A percentile compares a stretch with the other conserved stretches of the same genome.
phyloP scores from a whole-genome alignment of 345 rosid species.

The Excoecaria cochinchinensis region DNA sequence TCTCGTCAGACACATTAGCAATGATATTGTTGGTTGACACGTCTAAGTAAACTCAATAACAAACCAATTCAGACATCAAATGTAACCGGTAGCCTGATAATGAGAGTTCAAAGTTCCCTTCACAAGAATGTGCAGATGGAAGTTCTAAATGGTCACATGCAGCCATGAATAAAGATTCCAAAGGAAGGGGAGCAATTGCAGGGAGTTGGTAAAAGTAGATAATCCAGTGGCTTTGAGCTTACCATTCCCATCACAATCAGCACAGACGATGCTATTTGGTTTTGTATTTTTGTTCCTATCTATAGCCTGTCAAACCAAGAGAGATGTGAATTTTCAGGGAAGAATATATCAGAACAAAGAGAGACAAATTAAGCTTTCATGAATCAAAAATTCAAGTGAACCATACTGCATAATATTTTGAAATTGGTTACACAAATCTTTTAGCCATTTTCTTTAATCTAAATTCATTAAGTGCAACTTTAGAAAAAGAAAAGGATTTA shows the following conservation, averaged over 20 bases:
- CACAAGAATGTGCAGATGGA: background rate
- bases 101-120: background rate
- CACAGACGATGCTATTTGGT: conserved; percentile 60
- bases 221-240: background rate
- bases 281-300: conserved; percentile 37
- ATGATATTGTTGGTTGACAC: background rate
- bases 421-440: background rate
- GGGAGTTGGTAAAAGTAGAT: background rate
- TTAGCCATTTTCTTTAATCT: background rate
- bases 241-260: conserved; percentile 57
- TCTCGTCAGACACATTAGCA: conserved; percentile 8
- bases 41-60: background rate
- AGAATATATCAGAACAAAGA: background rate
- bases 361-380: background rate
- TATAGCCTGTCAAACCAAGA: conserved; percentile 51
- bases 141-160: background rate
- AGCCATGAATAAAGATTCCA: background rate
- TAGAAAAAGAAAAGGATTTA: background rate
- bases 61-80: conserved; percentile 4
- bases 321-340: conserved; percentile 2
- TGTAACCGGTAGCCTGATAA: background rate
- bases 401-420: background rate
- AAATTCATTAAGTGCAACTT: background rate
- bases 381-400: conserved; percentile 1
- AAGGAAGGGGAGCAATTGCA: no score